Conservation (phyloP, 306 rosid genomes). For the Abrus precatorius region DNA sequence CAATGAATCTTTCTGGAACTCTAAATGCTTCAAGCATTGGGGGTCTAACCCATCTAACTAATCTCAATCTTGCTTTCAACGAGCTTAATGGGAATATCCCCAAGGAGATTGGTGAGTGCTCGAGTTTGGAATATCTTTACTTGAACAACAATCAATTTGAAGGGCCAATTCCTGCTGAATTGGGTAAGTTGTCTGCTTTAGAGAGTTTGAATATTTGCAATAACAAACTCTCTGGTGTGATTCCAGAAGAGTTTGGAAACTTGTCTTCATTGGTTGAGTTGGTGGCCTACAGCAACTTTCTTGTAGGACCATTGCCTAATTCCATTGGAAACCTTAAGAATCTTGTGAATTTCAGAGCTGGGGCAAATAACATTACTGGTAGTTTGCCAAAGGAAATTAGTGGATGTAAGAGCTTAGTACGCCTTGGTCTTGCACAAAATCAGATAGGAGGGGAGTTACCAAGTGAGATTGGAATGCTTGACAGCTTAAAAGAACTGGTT, state of each 20-base stretch:
- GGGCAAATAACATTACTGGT: constrained; percentile 87
- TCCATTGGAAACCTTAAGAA: constrained; percentile 83
- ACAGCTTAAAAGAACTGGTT: constrained; percentile 65
- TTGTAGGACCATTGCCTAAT: constrained; percentile 79
- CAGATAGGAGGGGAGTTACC: constrained; percentile 79
- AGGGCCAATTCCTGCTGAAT: constrained; percentile 73
- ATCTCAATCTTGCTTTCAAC: constrained; percentile 73
- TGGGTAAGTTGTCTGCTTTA: constrained; percentile 71
- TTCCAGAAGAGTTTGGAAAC: constrained; percentile 83
- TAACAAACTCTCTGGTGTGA: constrained; percentile 69
- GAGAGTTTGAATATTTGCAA: constrained; percentile 78
- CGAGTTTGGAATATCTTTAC: constrained; percentile 58
- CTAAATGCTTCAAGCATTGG: constrained; percentile 64
- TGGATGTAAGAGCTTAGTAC: constrained; percentile 67
- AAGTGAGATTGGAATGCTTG: constrained; percentile 83
- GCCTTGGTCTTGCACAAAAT: constrained; percentile 95
- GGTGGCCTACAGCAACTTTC: constrained; percentile 79
- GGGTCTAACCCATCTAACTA: constrained; percentile 63
- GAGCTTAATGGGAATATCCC: constrained; percentile 69
- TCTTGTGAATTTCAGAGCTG: constrained; percentile 76
- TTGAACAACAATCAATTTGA: constrained; percentile 77
- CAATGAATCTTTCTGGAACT: constrained; percentile 76
- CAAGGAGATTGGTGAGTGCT: constrained; percentile 79
- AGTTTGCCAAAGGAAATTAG: constrained; percentile 80
- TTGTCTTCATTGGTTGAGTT: constrained; percentile 75